phyloP scores from a whole-genome alignment of 1,284 basidiomycete genomes.

The Trichosporon ovoides region DNA sequence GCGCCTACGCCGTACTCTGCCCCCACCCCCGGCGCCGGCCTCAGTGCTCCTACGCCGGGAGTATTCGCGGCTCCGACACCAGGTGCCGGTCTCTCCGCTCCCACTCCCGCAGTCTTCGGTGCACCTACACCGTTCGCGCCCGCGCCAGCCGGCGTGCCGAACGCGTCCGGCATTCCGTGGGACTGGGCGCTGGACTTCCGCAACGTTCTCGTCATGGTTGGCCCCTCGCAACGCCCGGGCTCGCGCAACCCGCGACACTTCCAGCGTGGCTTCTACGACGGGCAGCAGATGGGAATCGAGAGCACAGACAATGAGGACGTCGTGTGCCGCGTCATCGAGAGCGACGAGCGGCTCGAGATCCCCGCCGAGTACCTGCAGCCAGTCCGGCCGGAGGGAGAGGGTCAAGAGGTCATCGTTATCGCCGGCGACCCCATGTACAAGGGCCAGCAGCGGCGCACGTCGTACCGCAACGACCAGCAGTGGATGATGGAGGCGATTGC shows the following conservation, averaged over 20 bases:
- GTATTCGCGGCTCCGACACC: constrained; percentile 25
- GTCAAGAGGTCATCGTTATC: constrained; percentile 36
- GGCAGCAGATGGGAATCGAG: constrained; percentile 35
- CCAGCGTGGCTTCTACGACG: constrained; percentile 38
- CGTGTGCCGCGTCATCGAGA: constrained; percentile 28
- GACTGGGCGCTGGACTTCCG: constrained; percentile 48
- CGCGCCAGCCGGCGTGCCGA: constrained; percentile 1
- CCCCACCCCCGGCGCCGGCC: constrained; percentile 48
- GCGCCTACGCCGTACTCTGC: constrained; percentile 48
- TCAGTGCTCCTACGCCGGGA: constrained; percentile 29
- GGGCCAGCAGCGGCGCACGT: constrained; percentile 38
- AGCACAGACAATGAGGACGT: constrained; percentile 22
- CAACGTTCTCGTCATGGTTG: constrained; percentile 42
- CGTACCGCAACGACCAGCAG: constrained; percentile 32
- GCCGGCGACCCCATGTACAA: constrained; percentile 26
- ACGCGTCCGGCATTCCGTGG: constrained; percentile 25
- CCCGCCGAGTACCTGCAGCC: constrained; percentile 40
- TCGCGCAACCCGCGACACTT: constrained; percentile 42
- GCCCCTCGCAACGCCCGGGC: constrained; percentile 26
- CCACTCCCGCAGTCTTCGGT: constrained; percentile 14
- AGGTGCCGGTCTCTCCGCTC: neutral
- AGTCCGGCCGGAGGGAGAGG: constrained; percentile 31
- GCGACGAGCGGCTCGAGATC: constrained; percentile 27
- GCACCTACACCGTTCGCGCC: constrained; percentile 17
- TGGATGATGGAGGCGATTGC: constrained; percentile 44